Evolutionary conservation across 2,329 filamentous ascomycete genomes (phyloP), one percentile per base, ranked within the genome.

Genomic region (Fonsecaea multimorphosa): DNA sequence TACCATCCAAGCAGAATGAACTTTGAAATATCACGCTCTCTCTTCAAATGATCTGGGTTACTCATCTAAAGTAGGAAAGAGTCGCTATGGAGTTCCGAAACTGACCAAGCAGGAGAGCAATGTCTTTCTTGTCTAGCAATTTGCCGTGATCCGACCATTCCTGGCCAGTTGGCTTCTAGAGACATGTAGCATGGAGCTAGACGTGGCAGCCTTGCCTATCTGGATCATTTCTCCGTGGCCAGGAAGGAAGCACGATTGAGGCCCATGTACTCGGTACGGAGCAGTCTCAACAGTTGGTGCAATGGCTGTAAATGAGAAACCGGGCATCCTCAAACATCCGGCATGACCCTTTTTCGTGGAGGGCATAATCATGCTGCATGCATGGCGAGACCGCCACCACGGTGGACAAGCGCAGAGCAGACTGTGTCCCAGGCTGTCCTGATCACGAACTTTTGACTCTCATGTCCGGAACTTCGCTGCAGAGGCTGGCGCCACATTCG

Each of bases 391-490:
- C 44, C 19, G 44, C 22, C 44, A 9, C 22, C 2, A 49, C 12
- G 44, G 9, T 24, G 44, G 44, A 24, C 44, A 24, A 49, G 22
- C 44, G 44, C 44, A 49, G 3, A n/a, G 1, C 14, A 40, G 8
- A 40, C 14, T 40, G 38, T 40, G 38, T 40, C 38, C 14, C n/a
- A n/a, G 38, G 38, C 19, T 8, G 14, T n/a, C 38, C 38, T 40
- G 19, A 12, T 49, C 44, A 24, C 8, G 22, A 46, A 46, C n/a
- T n/a, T 24, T 24, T 27, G 22, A 49, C 44, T 24, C n/a, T 49
- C 19, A 27, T 49, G 22, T 32, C 52, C 52, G 52, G 52, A n/a
- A 54, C 52, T 54, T 54, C 52, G 52, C 52, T 32, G 52, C 19
- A 31, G 12, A 34, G 27, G 29, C 29, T 22, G 52, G 27, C 44